These are phyloP conservation scores for Rutstroemia sp. DNA, from an alignment of 2,329 filamentous ascomycete species.

Conservation along the genomic window DNA sequence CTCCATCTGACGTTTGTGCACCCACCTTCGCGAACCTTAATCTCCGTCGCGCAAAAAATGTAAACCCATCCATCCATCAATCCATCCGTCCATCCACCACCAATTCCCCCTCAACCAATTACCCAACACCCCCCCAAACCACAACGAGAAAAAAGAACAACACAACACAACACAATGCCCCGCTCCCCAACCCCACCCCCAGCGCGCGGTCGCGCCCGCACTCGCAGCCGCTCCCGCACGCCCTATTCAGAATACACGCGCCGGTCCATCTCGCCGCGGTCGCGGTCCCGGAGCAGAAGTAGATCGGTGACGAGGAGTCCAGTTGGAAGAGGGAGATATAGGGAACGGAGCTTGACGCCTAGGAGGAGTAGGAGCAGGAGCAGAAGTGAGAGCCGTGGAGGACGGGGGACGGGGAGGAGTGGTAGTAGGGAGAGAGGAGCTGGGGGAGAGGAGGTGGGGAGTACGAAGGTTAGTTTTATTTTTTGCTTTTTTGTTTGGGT, in stretches of 20 bases:
- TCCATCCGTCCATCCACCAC: too few relatives aligned
- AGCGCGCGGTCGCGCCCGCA: constrained; percentile 16
- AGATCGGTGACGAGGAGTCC: constrained; percentile 12
- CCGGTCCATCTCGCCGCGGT: constrained; percentile 27
- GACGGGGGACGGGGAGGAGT: constrained; percentile 21
- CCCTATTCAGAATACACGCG: constrained; percentile 23
- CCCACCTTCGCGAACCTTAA: too few relatives aligned
- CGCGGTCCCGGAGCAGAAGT: constrained; percentile 23
- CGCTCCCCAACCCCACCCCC: constrained; percentile 20
- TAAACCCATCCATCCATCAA: too few relatives aligned
- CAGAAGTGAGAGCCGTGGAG: constrained; percentile 4
- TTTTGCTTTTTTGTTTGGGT: not conserved
- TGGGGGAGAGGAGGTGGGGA: constrained; percentile 32
- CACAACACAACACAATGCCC: constrained; percentile 14
- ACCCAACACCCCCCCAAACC: too few relatives aligned
- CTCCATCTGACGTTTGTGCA: too few relatives aligned
- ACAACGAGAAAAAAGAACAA: not conserved
- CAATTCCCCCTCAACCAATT: too few relatives aligned
- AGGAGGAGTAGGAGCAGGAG: constrained; percentile 24
- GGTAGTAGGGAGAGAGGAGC: constrained; percentile 21
- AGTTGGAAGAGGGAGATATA: not conserved
- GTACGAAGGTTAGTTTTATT: constrained; percentile 42
- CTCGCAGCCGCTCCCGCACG: constrained; percentile 24
- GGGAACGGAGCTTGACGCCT: not conserved
- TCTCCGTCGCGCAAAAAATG: too few relatives aligned